These are phyloP conservation scores for Saturnispora besseyi DNA, from an alignment of 805 yeast genomes.

Conservation along the genomic window DNA sequence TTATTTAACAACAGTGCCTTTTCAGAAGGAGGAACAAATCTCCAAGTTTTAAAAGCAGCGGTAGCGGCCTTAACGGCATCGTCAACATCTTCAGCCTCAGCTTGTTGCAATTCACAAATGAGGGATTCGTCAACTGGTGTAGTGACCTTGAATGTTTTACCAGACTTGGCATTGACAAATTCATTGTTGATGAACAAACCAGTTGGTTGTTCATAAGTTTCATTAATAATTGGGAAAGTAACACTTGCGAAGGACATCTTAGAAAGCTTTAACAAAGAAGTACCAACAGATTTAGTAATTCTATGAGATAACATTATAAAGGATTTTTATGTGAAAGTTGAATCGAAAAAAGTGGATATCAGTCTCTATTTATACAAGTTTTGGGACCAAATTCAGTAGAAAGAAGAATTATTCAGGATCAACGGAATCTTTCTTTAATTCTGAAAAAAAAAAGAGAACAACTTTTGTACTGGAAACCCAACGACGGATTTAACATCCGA, in stretches of 20 bases:
- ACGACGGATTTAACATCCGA: not conserved
- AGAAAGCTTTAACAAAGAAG: not conserved
- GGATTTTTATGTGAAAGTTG: not conserved
- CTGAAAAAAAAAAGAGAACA: not conserved
- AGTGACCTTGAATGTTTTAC: slow-evolving; percentile 42
- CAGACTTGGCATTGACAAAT: slow-evolving; percentile 40
- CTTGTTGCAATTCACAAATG: slow-evolving; percentile 43
- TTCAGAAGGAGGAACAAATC: slow-evolving; percentile 45
- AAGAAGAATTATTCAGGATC: not conserved
- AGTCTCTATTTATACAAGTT: not conserved
- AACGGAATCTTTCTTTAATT: not conserved
- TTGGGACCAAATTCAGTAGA: not conserved
- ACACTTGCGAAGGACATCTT: slow-evolving; percentile 23
- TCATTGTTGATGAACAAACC: slow-evolving; percentile 53
- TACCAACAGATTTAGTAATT: not conserved
- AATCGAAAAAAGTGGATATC: not conserved
- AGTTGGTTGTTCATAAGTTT: slow-evolving; percentile 46
- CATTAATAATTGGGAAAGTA: slow-evolving; percentile 60
- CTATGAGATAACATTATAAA: not conserved
- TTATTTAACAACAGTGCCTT: slow-evolving; percentile 47
- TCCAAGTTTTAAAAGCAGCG: slow-evolving; percentile 55
- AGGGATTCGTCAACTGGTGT: slow-evolving; percentile 47
- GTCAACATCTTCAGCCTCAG: slow-evolving; percentile 56
- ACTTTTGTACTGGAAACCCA: not conserved
- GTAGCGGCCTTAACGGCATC: slow-evolving; percentile 61